phyloP scores from a whole-genome alignment of 2,329 filamentous ascomycete genomes.

The Rutstroemia sp. region DNA sequence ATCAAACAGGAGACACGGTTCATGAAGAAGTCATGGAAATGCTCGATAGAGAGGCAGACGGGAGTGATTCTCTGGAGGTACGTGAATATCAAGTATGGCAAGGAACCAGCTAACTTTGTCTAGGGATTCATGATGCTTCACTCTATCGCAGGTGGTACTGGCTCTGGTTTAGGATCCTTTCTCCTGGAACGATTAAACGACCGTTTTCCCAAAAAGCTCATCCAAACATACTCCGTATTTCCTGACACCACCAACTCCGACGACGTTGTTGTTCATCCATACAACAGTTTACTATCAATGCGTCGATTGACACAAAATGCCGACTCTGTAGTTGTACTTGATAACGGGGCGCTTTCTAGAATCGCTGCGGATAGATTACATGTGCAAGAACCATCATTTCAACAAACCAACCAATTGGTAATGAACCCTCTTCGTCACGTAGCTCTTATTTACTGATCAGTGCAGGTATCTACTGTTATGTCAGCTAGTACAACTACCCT shows the following conservation, averaged over 20 bases:
- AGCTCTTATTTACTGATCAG: slow-evolving; percentile 14
- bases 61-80: slow-evolving; percentile 91
- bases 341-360: slow-evolving; percentile 87
- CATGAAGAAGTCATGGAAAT: slow-evolving; percentile 98
- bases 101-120: slow-evolving; percentile 18
- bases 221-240: slow-evolving; percentile 98
- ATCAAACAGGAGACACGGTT: slow-evolving; percentile 83
- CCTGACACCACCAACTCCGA: slow-evolving; percentile 81
- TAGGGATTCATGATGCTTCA: slow-evolving; percentile 97
- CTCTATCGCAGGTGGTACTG: slow-evolving; percentile 94
- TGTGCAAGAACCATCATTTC: slow-evolving; percentile 90
- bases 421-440: slow-evolving; percentile 15
- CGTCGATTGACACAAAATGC: slow-evolving; percentile 88
- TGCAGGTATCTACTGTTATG: slow-evolving; percentile 90
- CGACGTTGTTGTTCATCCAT: slow-evolving; percentile 95
- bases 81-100: slow-evolving; percentile 1
- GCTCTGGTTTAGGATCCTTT: slow-evolving; percentile 91
- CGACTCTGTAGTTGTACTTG: slow-evolving; percentile 93
- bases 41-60: slow-evolving; percentile 97
- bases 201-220: slow-evolving; percentile 96
- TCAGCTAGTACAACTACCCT: slow-evolving; percentile 95
- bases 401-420: slow-evolving; percentile 94
- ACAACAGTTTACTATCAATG: slow-evolving; percentile 94
- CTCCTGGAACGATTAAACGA: slow-evolving; percentile 94
- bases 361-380: slow-evolving; percentile 94